Conservation (phyloP, 2,329 filamentous ascomycete genomes). For the Colletotrichum tanaceti region DNA sequence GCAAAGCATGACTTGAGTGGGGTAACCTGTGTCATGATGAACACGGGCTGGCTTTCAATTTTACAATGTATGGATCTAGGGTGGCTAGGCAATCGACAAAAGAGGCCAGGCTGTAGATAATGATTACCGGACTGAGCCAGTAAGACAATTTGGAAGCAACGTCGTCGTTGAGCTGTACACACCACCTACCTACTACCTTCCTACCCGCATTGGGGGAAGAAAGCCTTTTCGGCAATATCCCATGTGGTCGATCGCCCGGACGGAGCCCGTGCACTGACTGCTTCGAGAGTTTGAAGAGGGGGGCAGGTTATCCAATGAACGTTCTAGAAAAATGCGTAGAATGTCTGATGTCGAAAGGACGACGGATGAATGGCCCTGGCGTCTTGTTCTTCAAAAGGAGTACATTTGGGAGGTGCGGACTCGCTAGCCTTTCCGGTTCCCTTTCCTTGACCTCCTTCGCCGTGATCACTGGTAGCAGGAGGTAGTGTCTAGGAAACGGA, state of each 20-base stretch:
- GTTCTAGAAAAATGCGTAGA: slow-evolving; percentile 8
- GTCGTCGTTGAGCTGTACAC: not conserved
- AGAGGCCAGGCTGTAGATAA: not conserved
- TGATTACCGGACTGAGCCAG: not conserved
- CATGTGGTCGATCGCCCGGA: too few relatives aligned
- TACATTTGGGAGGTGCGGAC: not conserved
- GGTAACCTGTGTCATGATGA: not conserved
- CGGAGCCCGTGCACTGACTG: slow-evolving; percentile 3
- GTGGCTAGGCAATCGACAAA: slow-evolving; percentile 5
- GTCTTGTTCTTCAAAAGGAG: slow-evolving; percentile 3
- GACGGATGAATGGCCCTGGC: slow-evolving; percentile 3
- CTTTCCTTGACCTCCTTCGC: not conserved
- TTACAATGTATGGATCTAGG: not conserved
- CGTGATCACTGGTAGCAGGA: not conserved
- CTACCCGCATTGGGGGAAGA: not conserved
- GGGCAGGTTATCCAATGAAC: not conserved
- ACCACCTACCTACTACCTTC: not conserved
- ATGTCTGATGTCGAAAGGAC: slow-evolving; percentile 9
- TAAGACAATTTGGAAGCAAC: not conserved
- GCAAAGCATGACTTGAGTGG: slow-evolving; percentile 5
- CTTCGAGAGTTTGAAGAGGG: not conserved
- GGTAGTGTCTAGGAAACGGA: not conserved
- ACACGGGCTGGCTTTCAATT: not conserved
- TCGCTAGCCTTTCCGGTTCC: too few relatives aligned
- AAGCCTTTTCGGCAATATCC: not conserved